Base-by-base conservation (phyloP, 257 asterid species). In the Salvia miltiorrhiza region DNA sequence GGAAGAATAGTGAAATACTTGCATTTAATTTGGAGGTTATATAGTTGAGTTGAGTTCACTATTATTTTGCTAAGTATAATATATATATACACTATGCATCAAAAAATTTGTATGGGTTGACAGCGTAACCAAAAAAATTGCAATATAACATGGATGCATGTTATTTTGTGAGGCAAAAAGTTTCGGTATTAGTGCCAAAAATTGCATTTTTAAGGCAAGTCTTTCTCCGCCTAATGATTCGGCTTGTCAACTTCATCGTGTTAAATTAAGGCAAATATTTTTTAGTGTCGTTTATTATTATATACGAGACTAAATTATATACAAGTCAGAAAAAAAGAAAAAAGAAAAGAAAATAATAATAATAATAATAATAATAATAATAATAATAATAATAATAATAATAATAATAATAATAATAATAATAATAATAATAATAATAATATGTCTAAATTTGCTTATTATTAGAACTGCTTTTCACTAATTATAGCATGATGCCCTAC, bases 61-160 rank as follows among this genome's bases (percentile, higher is more conserved):
- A 32, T 59, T 45, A 40, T 5, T 45, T 37, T 28, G 33, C 63
- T 69, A 56, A 41, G 45, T 63, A 35, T n/a, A n/a, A n/a, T n/a
- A n/a, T n/a, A n/a, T n/a, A n/a, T 5, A 7, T 35, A 4, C 40
- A 35, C 40, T 7, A 26, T 26, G 30, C 30, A 26, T 4, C 40
- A 30, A n/a, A n/a, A n/a, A n/a, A n/a, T 14, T 11, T n/a, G 12
- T 57, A 64, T 77, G 76, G 9, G 71, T 72, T 75, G 83, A 81
- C 84, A 80, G 82, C 77, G 45, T 76, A 82, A 66, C 84, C 69
- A 54, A 67, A 72, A 70, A 33, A 17, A 4, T 43, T 60, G 68
- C 75, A 73, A 62, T 56, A 17, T 70, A 79, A 81, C 88, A 78
- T 84, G 89, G 81, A 33, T 76, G 75, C 93, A 86, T 83, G 86